Evolutionary conservation across 2,329 filamentous ascomycete genomes (phyloP).

Genomic region (Calycina marina): DNA sequence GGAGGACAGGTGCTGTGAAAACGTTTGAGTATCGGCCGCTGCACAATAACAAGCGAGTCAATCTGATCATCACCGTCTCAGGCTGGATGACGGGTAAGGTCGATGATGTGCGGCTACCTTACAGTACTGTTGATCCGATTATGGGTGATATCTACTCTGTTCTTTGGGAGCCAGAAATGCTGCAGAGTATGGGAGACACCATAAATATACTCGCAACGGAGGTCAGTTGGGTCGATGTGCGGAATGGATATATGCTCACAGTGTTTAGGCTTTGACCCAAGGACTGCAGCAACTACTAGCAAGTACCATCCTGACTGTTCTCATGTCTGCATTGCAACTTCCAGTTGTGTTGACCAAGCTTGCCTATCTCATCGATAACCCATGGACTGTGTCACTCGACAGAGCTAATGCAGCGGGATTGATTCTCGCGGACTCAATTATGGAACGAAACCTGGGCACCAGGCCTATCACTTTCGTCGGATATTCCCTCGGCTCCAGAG

Average conservation of each 20-base stretch:
- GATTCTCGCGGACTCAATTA: conserved; percentile 85
- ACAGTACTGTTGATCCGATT: conserved; percentile 88
- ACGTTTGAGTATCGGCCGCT: conserved; percentile 95
- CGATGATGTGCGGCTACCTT: conserved; percentile 89
- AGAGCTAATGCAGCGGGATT: conserved; percentile 78
- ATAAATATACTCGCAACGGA: conserved; percentile 98
- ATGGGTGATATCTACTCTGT: conserved; percentile 99
- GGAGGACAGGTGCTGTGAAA: conserved; percentile 79
- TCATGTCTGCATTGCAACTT: conserved; percentile 90
- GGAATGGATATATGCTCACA: conserved; percentile 15
- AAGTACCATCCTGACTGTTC: conserved; percentile 69
- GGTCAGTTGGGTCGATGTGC: conserved; percentile 34
- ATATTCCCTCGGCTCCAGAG: conserved; percentile 80
- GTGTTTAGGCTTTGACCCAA: conserved; percentile 72
- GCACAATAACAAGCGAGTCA: conserved; percentile 96
- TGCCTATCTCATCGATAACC: conserved; percentile 93
- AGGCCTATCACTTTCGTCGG: conserved; percentile 86
- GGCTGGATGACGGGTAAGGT: conserved; percentile 98
- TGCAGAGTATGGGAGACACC: conserved; percentile 93
- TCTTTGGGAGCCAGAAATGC: conserved; percentile 95
- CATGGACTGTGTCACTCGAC: conserved; percentile 92
- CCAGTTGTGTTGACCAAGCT: conserved; percentile 87
- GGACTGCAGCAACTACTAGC: conserved; percentile 90
- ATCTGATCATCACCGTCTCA: conserved; percentile 85
- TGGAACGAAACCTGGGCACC: conserved; percentile 81